A percentile compares a stretch with the other conserved stretches of the same genome.
Conservation (phyloP, 176 grass and related monocot species). For the Rhipidocladum racemiflorum region DNA sequence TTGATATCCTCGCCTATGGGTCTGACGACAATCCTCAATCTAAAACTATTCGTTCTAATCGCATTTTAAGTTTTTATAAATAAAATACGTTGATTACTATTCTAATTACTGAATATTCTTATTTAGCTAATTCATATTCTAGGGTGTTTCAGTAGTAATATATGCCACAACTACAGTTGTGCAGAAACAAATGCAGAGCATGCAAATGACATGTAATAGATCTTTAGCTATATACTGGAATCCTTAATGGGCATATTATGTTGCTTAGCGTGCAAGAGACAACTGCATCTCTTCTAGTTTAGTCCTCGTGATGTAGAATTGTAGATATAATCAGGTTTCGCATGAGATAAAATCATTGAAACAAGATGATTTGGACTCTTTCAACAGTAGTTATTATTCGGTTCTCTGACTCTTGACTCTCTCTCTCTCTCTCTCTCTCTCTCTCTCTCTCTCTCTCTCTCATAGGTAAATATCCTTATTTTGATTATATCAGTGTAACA, state of each 20-base stretch:
- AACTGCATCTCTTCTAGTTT: slow-evolving; percentile 22
- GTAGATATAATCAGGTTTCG: neutral
- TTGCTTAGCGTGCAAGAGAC: neutral
- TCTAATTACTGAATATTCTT: too few species aligned
- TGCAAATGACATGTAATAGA: neutral
- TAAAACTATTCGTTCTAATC: too few species aligned
- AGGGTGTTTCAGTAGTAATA: neutral
- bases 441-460: neutral
- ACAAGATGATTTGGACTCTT: neutral
- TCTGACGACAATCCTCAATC: too few species aligned
- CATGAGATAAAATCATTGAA: neutral
- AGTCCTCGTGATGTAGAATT: neutral
- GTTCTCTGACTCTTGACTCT: neutral
- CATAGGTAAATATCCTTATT: slow-evolving; percentile 54
- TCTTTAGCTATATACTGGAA: slow-evolving; percentile 2
- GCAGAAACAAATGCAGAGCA: neutral
- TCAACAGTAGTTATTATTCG: neutral
- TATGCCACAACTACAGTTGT: neutral
- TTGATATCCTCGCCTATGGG: too few species aligned
- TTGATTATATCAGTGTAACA: slow-evolving; percentile 96
- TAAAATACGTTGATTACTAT: too few species aligned
- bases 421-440: too few species aligned
- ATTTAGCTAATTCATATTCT: too few species aligned
- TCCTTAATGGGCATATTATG: neutral
- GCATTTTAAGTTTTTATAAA: too few species aligned